Percentiles rank a stretch among this genome's conserved stretches.
These are phyloP conservation scores for Saccharomyces hybrid DNA, from an alignment of 1,139 yeast species.

Conservation along the genomic window DNA sequence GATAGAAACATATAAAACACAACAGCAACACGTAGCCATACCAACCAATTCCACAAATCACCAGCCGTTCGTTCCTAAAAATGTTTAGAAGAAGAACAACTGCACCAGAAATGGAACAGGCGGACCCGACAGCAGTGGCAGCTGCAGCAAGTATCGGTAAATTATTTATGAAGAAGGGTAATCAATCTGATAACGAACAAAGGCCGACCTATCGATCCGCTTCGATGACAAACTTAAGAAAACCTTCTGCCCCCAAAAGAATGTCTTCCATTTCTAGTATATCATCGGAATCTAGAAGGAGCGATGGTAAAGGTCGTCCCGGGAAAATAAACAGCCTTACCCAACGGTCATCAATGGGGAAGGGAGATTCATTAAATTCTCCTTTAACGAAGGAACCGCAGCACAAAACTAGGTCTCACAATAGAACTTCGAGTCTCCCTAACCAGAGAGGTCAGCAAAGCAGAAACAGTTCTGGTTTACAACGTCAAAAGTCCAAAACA, in stretches of 20 bases:
- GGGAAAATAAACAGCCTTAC: neutral
- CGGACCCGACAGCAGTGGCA: constrained; percentile 37
- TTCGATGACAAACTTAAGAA: constrained; percentile 9
- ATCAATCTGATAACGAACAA: constrained; percentile 22
- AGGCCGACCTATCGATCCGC: constrained; percentile 12
- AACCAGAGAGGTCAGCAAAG: constrained; percentile 2
- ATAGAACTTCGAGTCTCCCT: constrained; percentile 18
- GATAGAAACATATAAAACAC: neutral
- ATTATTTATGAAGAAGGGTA: constrained; percentile 29
- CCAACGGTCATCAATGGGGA: neutral
- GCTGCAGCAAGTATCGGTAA: constrained; percentile 40
- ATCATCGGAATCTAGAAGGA: neutral
- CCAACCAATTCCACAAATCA: neutral
- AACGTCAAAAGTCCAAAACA: constrained; percentile 2
- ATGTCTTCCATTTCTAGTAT: neutral
- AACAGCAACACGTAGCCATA: neutral
- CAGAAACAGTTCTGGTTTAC: constrained; percentile 4
- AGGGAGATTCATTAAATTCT: neutral
- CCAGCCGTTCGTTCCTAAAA: neutral
- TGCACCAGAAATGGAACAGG: constrained; percentile 6
- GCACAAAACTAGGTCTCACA: constrained; percentile 1
- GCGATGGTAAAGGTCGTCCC: neutral
- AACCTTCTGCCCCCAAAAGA: constrained; percentile 1
- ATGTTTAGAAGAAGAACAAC: constrained; percentile 4
- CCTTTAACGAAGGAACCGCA: neutral